Base-by-base conservation (phyloP, 1,284 basidiomycete species). In the Afroboletus lepidellus region DNA sequence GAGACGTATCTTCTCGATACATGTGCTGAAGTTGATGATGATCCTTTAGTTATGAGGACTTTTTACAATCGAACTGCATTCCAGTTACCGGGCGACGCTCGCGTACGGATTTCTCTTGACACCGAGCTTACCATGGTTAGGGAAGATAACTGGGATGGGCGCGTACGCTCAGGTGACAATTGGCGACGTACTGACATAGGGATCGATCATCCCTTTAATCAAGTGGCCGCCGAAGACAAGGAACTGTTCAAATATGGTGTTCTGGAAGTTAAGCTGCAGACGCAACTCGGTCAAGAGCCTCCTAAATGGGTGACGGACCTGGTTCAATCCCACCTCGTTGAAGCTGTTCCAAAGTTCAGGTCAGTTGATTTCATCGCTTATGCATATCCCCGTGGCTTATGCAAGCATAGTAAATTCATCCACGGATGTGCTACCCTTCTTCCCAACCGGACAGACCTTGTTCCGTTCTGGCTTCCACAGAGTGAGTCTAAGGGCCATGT, bases 31-130 rank as follows among this genome's bases (percentile, higher is more conserved):
- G 29, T 52, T 42, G 18, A 23, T 60, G 16, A 51, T 44, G 36
- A 44, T 34, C 47, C 20, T 41, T 23, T 46, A 87, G 96, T 98
- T 38, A 89, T 98, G 89, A 84, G 96, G 30, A 94, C 94, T n/a
- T 99, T 98, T 76, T 99, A 99, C 77, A 98, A 98, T 70, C 90
- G 96, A 47, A 99, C 97, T 8, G 96, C 96, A 0, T 99, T 99
- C 80, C 96, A 99, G 73, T 83, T 99, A 23, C 97, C 97, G 9
- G 96, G 97, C 20, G 97, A 99, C 67, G 96, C 97, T 24, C 86
- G 94, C 42, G 96, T 99, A 37, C 93, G 96, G 49, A 98, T 99
- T 60, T 99, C 96, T 29, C 86, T 99, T 57, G 97, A 99, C 70
- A 99, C 96, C 0, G 94, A 98, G 70, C 81, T 99, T 27, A 90